Evolutionary conservation across 306 rosid genomes (phyloP).

Genomic region (Ochetophila trinervis): DNA sequence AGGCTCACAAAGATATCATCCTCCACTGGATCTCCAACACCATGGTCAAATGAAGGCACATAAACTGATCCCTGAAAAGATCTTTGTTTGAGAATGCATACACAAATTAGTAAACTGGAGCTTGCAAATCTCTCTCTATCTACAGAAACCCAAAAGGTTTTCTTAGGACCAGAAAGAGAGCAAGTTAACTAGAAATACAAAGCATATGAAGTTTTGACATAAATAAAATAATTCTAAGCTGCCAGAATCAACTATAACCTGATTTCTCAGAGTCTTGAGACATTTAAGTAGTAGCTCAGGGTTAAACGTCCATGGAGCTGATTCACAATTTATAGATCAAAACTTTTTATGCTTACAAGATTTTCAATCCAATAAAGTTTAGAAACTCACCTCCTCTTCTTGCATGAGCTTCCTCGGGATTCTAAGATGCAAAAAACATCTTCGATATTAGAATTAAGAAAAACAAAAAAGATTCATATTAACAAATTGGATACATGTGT

Average conservation of each 20-base stretch:
- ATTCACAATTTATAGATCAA: constrained; percentile 45
- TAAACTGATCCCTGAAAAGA: constrained; percentile 81
- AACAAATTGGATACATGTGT: background rate
- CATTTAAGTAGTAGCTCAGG: constrained; percentile 57
- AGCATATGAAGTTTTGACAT: background rate
- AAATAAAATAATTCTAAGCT: constrained; percentile 11
- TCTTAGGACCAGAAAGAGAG: background rate
- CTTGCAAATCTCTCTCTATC: background rate
- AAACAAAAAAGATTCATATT: background rate
- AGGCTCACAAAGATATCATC: constrained; percentile 72
- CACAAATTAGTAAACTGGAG: constrained; percentile 1
- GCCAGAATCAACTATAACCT: constrained; percentile 46
- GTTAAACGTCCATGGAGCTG: constrained; percentile 99
- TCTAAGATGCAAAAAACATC: constrained; percentile 44
- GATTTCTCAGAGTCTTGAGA: constrained; percentile 65
- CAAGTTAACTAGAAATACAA: constrained; percentile 1
- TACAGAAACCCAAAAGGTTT: constrained; percentile 2
- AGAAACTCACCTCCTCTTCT: constrained; percentile 90
- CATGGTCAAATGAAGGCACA: constrained; percentile 92
- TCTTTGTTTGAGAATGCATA: constrained; percentile 34
- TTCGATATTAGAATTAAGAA: background rate
- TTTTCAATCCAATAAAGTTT: constrained; percentile 26
- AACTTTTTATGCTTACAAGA: constrained; percentile 22
- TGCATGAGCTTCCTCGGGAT: constrained; percentile 94
- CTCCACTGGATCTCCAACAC: constrained; percentile 89